A percentile compares a stretch with the other conserved stretches of the same genome.
Evolutionary conservation across 345 rosid genomes (phyloP).

Genomic region (Populus tremula): DNA sequence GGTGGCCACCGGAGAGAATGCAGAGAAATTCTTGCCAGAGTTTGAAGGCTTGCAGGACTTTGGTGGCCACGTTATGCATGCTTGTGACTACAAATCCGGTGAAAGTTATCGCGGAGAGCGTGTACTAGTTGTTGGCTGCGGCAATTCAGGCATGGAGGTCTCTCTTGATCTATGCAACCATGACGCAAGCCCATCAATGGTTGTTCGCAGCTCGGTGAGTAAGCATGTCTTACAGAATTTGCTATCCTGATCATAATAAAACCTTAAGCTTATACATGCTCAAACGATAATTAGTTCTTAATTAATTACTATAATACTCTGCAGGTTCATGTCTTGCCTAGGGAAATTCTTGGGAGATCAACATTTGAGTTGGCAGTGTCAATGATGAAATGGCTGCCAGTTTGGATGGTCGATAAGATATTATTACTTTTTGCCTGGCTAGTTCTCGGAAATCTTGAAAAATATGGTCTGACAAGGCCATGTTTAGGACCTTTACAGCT

Average conservation of each 20-base stretch:
- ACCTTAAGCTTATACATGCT: neutral
- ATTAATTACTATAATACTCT: neutral
- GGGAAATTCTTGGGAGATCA: conserved; percentile 27
- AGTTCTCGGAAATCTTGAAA: conserved; percentile 54
- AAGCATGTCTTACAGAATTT: neutral
- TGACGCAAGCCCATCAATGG: conserved; percentile 72
- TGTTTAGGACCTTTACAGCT: conserved; percentile 58
- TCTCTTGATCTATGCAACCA: conserved; percentile 77
- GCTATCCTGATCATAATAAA: neutral
- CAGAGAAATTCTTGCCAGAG: conserved; percentile 70
- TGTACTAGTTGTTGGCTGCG: conserved; percentile 82
- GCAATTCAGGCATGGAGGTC: conserved; percentile 93
- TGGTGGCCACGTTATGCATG: conserved; percentile 58
- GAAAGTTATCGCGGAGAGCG: conserved; percentile 49
- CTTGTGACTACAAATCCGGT: conserved; percentile 78
- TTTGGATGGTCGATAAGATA: conserved; percentile 70
- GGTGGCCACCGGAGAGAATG: conserved; percentile 89
- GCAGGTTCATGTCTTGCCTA: conserved; percentile 32
- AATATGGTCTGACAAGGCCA: conserved; percentile 70
- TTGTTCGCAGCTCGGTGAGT: conserved; percentile 75
- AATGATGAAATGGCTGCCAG: conserved; percentile 64
- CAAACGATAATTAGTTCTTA: neutral
- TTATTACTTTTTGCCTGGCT: conserved; percentile 53
- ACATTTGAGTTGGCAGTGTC: conserved; percentile 41
- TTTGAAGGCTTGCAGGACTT: conserved; percentile 68